A percentile compares a stretch with the other conserved stretches of the same genome.
Evolutionary conservation across 2,329 filamentous ascomycete species (phyloP).

Genomic region (Eutypella sp.): DNA sequence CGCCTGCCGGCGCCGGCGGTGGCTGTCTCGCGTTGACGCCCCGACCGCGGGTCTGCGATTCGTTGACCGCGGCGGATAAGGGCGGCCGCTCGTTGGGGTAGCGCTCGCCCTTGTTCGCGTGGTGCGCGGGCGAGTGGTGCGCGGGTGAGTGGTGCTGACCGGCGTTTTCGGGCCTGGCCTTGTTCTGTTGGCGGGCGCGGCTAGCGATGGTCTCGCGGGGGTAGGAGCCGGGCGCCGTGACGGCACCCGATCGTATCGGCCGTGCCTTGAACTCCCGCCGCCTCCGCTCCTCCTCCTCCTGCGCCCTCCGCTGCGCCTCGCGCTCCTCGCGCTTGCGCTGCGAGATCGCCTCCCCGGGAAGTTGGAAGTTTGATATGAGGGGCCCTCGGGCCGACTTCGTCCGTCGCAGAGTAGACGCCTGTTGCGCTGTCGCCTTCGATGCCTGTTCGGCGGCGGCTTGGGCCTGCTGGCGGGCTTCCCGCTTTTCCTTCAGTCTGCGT

Average conservation of each 20-base stretch:
- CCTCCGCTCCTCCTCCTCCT: slow-evolving; percentile 57
- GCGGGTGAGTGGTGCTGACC: slow-evolving; percentile 6
- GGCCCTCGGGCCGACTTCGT: slow-evolving; percentile 47
- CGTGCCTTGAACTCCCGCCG: slow-evolving; percentile 61
- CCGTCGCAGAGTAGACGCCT: slow-evolving; percentile 36
- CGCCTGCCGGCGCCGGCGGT: slow-evolving; percentile 20
- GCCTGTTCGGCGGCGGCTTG: slow-evolving; percentile 23
- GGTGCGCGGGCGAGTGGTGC: slow-evolving; percentile 11
- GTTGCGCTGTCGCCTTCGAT: slow-evolving; percentile 18
- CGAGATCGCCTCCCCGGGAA: slow-evolving; percentile 58
- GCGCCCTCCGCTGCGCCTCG: slow-evolving; percentile 45
- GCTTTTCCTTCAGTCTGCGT: slow-evolving; percentile 25
- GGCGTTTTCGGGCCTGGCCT: slow-evolving; percentile 25
- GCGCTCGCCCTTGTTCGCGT: slow-evolving; percentile 25
- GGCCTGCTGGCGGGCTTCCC: slow-evolving; percentile 46
- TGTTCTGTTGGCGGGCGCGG: slow-evolving; percentile 45
- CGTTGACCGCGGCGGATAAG: slow-evolving; percentile 25
- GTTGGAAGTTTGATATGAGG: slow-evolving; percentile 53
- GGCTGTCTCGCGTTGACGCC: slow-evolving; percentile 12
- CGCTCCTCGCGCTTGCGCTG: slow-evolving; percentile 51
- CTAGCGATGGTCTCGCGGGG: slow-evolving; percentile 56
- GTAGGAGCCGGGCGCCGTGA: slow-evolving; percentile 32
- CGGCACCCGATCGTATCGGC: slow-evolving; percentile 44
- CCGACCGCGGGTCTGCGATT: slow-evolving; percentile 22
- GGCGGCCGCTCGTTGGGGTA: slow-evolving; percentile 24